These are phyloP conservation scores for Clavispora vitiphila DNA, from an alignment of 805 yeast species.

Conservation along the genomic window DNA sequence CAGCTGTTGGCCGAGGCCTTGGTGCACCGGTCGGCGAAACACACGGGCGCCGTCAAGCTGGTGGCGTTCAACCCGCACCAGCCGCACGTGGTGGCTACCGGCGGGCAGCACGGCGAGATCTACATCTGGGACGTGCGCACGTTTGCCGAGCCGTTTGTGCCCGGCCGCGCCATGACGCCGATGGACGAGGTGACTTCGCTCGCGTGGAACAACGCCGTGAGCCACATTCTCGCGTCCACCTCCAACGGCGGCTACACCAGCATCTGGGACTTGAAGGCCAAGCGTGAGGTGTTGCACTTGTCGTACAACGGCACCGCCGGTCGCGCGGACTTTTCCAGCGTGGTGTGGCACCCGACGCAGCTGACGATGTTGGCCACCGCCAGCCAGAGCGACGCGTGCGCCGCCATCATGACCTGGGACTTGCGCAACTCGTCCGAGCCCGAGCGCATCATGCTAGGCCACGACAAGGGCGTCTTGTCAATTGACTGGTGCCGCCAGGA, in stretches of 20 bases:
- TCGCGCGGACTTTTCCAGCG: constrained; percentile 69
- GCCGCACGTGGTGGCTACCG: constrained; percentile 70
- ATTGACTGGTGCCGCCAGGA: constrained; percentile 93
- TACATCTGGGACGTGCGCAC: constrained; percentile 83
- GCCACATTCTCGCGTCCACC: constrained; percentile 87
- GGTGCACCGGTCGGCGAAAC: constrained; percentile 50
- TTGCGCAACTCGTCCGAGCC: constrained; percentile 92
- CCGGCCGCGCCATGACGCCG: constrained; percentile 78
- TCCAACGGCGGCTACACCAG: constrained; percentile 83
- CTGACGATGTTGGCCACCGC: constrained; percentile 87
- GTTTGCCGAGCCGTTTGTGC: constrained; percentile 51
- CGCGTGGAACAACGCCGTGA: constrained; percentile 81
- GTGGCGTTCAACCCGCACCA: constrained; percentile 76
- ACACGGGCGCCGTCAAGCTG: constrained; percentile 64
- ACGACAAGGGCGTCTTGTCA: constrained; percentile 81
- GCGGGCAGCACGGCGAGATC: constrained; percentile 86
- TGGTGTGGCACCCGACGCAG: constrained; percentile 92
- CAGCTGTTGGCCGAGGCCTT: constrained; percentile 39
- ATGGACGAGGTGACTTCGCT: constrained; percentile 75
- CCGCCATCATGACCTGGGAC: constrained; percentile 88
- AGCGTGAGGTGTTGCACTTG: constrained; percentile 83
- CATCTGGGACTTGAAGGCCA: constrained; percentile 88
- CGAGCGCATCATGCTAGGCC: constrained; percentile 69
- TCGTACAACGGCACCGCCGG: constrained; percentile 55
- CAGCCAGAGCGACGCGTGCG: constrained; percentile 72